Evolutionary conservation across 257 asterid species (phyloP).

Genomic region (Solanum chiquidenum): DNA sequence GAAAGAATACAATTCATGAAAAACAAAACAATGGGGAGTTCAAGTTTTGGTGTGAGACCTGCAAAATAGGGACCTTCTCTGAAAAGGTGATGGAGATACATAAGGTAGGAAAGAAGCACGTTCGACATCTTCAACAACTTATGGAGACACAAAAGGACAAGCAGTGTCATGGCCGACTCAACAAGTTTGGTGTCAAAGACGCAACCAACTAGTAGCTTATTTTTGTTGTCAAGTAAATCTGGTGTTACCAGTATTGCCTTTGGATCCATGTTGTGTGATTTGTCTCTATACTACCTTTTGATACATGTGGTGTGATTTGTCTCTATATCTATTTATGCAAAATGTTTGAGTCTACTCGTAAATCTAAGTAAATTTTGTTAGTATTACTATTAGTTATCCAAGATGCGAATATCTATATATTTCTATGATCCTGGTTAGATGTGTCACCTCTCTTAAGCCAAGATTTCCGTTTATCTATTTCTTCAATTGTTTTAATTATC

Average conservation of each 20-base stretch:
- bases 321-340: background rate
- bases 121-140: background rate
- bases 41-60: slow-evolving; percentile 42
- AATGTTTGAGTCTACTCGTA: background rate
- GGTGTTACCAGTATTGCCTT: background rate
- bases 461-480: too few species aligned
- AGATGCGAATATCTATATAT: background rate
- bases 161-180: too few species aligned
- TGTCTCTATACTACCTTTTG: background rate
- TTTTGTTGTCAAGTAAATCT: background rate
- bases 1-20: background rate
- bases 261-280: too few species aligned
- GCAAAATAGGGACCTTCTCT: slow-evolving; percentile 21
- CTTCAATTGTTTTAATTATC: too few species aligned
- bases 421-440: background rate
- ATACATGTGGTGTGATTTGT: background rate
- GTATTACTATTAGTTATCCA: too few species aligned
- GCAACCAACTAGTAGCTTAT: background rate
- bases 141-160: background rate
- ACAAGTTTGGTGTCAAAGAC: background rate
- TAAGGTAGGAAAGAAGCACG: slow-evolving; percentile 34
- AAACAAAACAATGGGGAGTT: background rate
- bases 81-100: slow-evolving; percentile 17
- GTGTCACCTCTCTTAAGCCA: background rate
- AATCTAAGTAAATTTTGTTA: background rate